Evolutionary conservation across 306 rosid species (phyloP).

Genomic region (Medicago lupulina): DNA sequence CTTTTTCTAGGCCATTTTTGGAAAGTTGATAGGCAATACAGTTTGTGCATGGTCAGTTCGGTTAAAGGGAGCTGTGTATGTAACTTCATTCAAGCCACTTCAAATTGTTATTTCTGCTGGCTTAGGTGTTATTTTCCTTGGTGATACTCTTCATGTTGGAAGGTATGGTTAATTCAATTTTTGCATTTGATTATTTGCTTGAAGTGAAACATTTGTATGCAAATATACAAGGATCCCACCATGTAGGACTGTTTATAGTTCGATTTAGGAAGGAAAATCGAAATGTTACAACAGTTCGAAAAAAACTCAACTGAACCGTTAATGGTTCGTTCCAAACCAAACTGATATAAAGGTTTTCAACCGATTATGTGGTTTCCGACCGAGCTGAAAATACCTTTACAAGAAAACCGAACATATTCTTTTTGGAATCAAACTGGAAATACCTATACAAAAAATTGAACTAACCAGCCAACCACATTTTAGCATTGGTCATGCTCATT

Average conservation of each 20-base stretch:
- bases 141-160: conserved; percentile 78
- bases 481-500: too few species aligned
- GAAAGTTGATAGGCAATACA: conserved; percentile 68
- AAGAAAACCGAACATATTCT: too few species aligned
- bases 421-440: too few species aligned
- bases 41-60: conserved; percentile 73
- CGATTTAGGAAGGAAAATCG: neutral
- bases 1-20: conserved; percentile 66
- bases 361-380: too few species aligned
- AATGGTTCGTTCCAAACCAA: neutral
- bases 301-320: neutral
- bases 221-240: too few species aligned
- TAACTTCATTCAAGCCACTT: conserved; percentile 86
- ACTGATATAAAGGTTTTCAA: neutral
- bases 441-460: too few species aligned
- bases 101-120: conserved; percentile 75
- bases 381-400: too few species aligned
- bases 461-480: neutral
- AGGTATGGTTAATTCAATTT: conserved; percentile 55
- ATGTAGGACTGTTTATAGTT: too few species aligned
- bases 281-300: neutral
- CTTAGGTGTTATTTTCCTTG: conserved; percentile 78
- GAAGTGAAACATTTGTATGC: too few species aligned
- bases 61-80: conserved; percentile 72
- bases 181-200: neutral